phyloP scores from a whole-genome alignment of 768 basidiomycete genomes.

The Lyophyllum atratum region DNA sequence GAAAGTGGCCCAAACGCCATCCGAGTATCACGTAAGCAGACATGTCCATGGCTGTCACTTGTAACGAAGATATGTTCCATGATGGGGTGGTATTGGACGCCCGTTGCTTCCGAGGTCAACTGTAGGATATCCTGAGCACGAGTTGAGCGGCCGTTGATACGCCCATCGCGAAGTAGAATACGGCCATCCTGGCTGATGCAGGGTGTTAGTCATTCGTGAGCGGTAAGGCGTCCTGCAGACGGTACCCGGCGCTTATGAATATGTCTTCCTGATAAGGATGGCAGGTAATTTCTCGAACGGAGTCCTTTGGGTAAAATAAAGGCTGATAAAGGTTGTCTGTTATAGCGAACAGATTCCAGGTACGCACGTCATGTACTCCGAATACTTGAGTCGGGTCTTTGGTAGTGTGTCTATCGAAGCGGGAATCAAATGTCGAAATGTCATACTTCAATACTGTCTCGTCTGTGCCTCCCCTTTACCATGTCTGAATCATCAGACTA shows the following conservation, averaged over 20 bases:
- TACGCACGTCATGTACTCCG: constrained; percentile 30
- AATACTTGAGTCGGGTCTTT: constrained; percentile 24
- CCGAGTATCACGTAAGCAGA: constrained; percentile 68
- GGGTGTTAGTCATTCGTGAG: background rate
- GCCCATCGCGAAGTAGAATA: constrained; percentile 62
- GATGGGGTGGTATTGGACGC: constrained; percentile 65
- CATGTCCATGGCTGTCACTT: constrained; percentile 56
- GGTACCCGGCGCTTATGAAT: constrained; percentile 69
- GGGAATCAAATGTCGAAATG: constrained; percentile 36
- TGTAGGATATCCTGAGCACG: constrained; percentile 55
- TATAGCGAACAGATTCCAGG: background rate
- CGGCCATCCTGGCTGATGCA: constrained; percentile 66
- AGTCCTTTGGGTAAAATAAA: constrained; percentile 45
- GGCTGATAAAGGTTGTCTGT: too few species aligned
- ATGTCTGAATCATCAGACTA: background rate
- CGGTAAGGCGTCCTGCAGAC: constrained; percentile 9
- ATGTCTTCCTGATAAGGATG: constrained; percentile 71
- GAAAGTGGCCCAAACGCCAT: constrained; percentile 69
- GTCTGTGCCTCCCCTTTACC: constrained; percentile 56
- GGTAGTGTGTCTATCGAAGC: constrained; percentile 9
- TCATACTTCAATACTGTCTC: constrained; percentile 56
- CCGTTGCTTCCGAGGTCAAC: constrained; percentile 57
- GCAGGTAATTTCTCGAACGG: constrained; percentile 62
- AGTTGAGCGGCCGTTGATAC: constrained; percentile 31
- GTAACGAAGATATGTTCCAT: constrained; percentile 73